Conservation (phyloP, 148 eudicot species). For the Chenopodium formosanum region DNA sequence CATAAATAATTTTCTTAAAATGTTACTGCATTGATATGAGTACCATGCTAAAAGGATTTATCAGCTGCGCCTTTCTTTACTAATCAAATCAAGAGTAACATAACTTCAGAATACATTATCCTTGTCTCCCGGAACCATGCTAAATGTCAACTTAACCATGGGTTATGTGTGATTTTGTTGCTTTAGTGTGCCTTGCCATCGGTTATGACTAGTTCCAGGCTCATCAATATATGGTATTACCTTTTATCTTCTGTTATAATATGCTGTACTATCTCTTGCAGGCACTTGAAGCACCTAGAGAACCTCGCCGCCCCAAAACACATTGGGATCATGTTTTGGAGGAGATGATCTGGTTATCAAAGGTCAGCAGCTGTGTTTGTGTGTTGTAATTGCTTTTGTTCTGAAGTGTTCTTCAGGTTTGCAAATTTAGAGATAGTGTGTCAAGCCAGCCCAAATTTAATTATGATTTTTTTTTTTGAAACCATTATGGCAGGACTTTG, state of each 20-base stretch:
- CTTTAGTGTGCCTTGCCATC: not conserved
- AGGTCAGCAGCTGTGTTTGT: conserved; percentile 45
- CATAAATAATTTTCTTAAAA: not conserved
- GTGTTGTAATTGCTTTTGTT: not conserved
- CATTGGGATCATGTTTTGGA: conserved; percentile 99
- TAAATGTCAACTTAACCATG: not conserved
- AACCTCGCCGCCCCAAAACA: conserved; percentile 86
- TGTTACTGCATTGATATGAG: not conserved
- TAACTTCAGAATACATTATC: not conserved
- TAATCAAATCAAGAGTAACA: not conserved
- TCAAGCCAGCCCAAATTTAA: conserved; percentile 14
- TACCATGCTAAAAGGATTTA: not conserved
- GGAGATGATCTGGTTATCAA: conserved; percentile 99
- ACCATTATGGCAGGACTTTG: conserved; percentile 63
- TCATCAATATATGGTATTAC: not conserved
- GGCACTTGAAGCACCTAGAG: conserved; percentile 98
- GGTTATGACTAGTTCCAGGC: not conserved
- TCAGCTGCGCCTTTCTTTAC: not conserved
- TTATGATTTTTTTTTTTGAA: not conserved
- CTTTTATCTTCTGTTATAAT: not conserved
- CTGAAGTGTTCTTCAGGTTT: not conserved
- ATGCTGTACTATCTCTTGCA: conserved; percentile 28
- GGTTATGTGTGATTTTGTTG: not conserved
- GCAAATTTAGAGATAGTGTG: not conserved
- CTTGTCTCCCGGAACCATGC: no score